phyloP scores from a whole-genome alignment of 441 rosid species.

The Bruguiera hainesii region DNA sequence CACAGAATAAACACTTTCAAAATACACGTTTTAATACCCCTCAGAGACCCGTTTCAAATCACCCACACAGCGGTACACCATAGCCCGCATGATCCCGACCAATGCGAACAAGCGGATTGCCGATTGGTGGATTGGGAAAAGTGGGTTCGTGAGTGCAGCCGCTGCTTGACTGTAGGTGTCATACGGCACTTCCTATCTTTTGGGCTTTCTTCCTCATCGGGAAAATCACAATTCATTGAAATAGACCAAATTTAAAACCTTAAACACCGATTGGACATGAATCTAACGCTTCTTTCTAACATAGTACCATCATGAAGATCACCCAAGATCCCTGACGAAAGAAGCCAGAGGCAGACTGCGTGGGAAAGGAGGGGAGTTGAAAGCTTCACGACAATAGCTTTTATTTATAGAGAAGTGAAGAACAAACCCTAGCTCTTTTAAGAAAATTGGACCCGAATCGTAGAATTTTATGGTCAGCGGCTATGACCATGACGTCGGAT shows the following conservation, averaged over 20 bases:
- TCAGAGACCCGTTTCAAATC: slow-evolving; percentile 79
- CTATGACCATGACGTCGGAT: too few relatives aligned
- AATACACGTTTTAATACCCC: slow-evolving; percentile 19
- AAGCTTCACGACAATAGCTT: background rate
- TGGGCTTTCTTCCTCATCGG: slow-evolving; percentile 65
- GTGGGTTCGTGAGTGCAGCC: slow-evolving; percentile 9
- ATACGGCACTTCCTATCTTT: slow-evolving; percentile 83
- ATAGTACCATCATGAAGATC: too few relatives aligned
- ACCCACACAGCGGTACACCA: slow-evolving; percentile 38
- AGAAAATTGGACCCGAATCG: too few relatives aligned
- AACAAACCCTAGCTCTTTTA: background rate
- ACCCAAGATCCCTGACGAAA: too few relatives aligned
- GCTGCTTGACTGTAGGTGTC: slow-evolving; percentile 51
- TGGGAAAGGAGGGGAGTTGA: background rate
- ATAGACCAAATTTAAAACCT: background rate
- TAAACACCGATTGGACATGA: background rate
- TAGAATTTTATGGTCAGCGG: too few relatives aligned
- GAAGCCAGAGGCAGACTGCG: background rate
- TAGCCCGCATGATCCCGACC: slow-evolving; percentile 31
- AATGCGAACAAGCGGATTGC: slow-evolving; percentile 9
- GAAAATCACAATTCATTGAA: background rate
- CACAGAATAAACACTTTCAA: too few relatives aligned
- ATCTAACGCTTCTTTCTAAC: background rate
- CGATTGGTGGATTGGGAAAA: slow-evolving; percentile 30
- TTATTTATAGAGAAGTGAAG: background rate